Evolutionary conservation across 2,329 filamentous ascomycete species (phyloP).

Genomic region (Huntiella bhutanensis): DNA sequence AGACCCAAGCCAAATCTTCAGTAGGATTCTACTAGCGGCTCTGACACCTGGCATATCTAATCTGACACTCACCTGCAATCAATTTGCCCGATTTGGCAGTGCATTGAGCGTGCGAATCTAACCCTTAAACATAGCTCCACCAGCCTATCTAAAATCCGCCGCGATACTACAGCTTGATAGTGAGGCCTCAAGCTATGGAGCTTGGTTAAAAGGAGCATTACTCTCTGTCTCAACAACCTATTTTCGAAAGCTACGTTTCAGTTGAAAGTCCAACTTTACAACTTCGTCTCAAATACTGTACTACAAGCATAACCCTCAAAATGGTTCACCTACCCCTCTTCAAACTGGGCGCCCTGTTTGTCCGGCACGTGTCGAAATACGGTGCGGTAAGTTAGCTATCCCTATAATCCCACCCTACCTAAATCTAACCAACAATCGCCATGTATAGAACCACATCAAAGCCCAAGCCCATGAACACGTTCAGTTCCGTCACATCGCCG

Average conservation of each 20-base stretch:
- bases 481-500: conserved; percentile 40
- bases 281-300: background rate
- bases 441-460: conserved; percentile 44
- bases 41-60: too few species aligned
- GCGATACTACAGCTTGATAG: too few species aligned
- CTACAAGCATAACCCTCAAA: background rate
- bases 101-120: too few species aligned
- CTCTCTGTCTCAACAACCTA: too few species aligned
- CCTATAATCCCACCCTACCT: background rate
- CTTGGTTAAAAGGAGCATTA: too few species aligned
- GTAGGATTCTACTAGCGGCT: too few species aligned
- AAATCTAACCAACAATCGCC: background rate
- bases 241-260: background rate
- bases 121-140: too few species aligned
- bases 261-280: background rate
- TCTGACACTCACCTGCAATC: too few species aligned
- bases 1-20: too few species aligned
- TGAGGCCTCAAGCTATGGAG: too few species aligned
- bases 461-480: conserved; percentile 45
- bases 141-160: too few species aligned
- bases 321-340: conserved; percentile 51
- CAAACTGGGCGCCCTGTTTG: conserved; percentile 45
- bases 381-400: conserved; percentile 35
- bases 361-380: conserved; percentile 50
- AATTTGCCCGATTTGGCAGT: too few species aligned